A percentile compares a stretch with the other conserved stretches of the same genome.
Conservation (phyloP, 2,329 filamentous ascomycete species). For the Dactylella cylindrospora region DNA sequence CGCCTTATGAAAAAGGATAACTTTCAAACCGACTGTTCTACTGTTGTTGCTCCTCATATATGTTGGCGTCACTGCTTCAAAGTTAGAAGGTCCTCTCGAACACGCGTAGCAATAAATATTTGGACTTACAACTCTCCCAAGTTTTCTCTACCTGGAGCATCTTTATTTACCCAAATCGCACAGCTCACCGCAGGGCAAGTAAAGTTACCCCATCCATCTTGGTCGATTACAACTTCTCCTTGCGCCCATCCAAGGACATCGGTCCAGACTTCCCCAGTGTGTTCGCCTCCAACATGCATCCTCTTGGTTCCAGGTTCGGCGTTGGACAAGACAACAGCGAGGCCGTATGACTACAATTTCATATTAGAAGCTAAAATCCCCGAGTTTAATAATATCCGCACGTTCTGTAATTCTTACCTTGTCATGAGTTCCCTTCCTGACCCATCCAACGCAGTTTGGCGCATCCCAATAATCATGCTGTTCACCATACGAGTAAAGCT, state of each 20-base stretch:
- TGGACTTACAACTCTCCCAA: conserved; percentile 55
- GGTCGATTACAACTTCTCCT: conserved; percentile 62
- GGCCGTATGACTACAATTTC: conserved; percentile 53
- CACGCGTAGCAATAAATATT: not conserved
- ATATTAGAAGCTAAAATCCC: conserved; percentile 57
- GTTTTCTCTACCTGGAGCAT: conserved; percentile 57
- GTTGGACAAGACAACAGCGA: conserved; percentile 63
- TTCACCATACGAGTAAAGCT: conserved; percentile 66
- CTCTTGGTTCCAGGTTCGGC: conserved; percentile 57
- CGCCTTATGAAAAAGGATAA: too few relatives aligned
- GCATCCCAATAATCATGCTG: conserved; percentile 67
- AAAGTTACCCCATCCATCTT: conserved; percentile 63
- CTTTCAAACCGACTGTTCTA: too few relatives aligned
- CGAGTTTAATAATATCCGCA: conserved; percentile 8
- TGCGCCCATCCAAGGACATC: conserved; percentile 62
- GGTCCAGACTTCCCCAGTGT: conserved; percentile 65
- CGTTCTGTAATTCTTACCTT: conserved; percentile 40
- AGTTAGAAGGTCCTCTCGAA: not conserved
- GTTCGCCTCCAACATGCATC: conserved; percentile 64
- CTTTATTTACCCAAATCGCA: conserved; percentile 63
- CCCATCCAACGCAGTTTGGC: conserved; percentile 64
- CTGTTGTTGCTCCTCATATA: conserved; percentile 26
- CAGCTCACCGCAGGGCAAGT: conserved; percentile 60
- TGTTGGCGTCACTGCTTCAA: conserved; percentile 29
- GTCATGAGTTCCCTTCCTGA: conserved; percentile 57